These are phyloP conservation scores for Linum trigynum DNA, from an alignment of 345 rosid species.

Conservation along the genomic window DNA sequence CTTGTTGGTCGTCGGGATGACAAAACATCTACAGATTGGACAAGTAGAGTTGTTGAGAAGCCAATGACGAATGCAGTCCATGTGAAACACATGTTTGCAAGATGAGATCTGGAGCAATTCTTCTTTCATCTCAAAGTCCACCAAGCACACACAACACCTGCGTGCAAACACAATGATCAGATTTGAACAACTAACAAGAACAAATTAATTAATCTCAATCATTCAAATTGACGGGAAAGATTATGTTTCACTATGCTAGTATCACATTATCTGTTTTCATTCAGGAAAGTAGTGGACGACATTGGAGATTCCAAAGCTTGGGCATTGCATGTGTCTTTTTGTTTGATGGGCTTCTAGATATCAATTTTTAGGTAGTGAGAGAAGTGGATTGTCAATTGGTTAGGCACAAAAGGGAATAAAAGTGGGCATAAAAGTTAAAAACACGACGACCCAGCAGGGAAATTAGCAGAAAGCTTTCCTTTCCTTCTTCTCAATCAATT, in stretches of 20 bases:
- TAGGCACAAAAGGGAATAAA: no score
- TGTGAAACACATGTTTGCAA: constrained; percentile 83
- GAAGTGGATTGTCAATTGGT: no score
- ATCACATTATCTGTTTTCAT: neutral
- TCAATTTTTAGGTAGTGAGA: no score
- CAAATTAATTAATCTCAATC: no score
- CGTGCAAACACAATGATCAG: neutral
- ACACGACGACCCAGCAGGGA: no score
- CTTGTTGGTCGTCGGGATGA: constrained; percentile 29
- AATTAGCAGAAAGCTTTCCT: no score
- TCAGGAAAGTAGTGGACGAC: constrained; percentile 17
- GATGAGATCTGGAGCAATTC: constrained; percentile 73
- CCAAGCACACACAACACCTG: constrained; percentile 94
- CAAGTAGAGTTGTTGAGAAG: constrained; percentile 75
- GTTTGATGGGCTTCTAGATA: neutral
- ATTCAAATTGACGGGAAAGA: neutral
- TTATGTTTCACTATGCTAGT: neutral
- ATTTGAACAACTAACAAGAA: neutral
- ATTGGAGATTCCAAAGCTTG: constrained; percentile 14
- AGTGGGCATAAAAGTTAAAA: no score
- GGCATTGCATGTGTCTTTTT: neutral
- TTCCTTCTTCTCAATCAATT: no score
- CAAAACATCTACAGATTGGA: constrained; percentile 74
- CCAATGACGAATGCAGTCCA: constrained; percentile 77
- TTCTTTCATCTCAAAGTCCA: constrained; percentile 79